phyloP scores from a whole-genome alignment of 768 basidiomycete genomes.

The Podaxis sp. region DNA sequence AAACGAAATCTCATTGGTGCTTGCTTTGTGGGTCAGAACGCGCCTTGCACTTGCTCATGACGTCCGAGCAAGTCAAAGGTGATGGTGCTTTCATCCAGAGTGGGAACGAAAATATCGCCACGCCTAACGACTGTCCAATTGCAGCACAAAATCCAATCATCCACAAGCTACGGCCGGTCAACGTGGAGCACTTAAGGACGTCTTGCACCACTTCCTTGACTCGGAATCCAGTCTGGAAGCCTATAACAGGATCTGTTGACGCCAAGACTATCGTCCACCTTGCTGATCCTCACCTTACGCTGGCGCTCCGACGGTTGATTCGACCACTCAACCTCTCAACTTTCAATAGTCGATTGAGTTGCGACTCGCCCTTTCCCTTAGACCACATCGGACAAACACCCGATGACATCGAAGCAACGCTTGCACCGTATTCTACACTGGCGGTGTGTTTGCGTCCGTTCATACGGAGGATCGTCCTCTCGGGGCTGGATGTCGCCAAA shows the following conservation, averaged over 20 bases:
- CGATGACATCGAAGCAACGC: constrained; percentile 27
- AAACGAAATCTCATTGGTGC: constrained; percentile 7
- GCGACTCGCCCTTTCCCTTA: constrained; percentile 23
- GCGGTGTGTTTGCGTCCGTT: constrained; percentile 33
- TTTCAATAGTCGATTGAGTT: constrained; percentile 11
- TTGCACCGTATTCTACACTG: constrained; percentile 42
- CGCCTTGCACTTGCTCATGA: background rate
- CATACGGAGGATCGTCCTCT: constrained; percentile 32
- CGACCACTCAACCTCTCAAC: constrained; percentile 3
- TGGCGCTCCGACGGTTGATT: constrained; percentile 25
- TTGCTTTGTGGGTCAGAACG: constrained; percentile 4
- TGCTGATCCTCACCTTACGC: constrained; percentile 31
- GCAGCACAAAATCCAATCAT: constrained; percentile 23
- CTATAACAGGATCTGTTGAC: background rate
- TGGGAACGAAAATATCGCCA: background rate
- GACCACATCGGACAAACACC: constrained; percentile 26
- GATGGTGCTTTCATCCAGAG: background rate
- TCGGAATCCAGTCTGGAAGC: background rate
- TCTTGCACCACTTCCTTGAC: background rate
- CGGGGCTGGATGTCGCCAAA: constrained; percentile 34
- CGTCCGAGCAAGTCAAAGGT: background rate
- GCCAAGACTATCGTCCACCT: constrained; percentile 23
- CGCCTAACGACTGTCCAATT: constrained; percentile 20
- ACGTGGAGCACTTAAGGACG: constrained; percentile 18
- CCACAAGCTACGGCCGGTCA: constrained; percentile 28